Conservation (phyloP, 2,329 filamentous ascomycete genomes). For the Botryosphaeria dothidea region DNA sequence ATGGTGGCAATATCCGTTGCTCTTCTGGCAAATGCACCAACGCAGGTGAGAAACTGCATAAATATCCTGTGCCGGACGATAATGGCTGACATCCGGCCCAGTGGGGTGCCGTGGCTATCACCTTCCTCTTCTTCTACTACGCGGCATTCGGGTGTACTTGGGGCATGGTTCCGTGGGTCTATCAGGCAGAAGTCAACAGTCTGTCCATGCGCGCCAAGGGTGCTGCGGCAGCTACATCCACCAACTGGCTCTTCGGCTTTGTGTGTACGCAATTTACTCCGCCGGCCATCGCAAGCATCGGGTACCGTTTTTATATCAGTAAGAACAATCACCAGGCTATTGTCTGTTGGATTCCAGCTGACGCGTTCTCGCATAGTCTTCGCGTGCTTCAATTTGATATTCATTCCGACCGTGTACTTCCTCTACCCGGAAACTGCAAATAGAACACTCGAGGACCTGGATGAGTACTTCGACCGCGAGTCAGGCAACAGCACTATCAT, state of each 20-base stretch:
- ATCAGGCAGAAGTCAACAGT: slow-evolving; percentile 46
- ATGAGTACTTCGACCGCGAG: slow-evolving; percentile 28
- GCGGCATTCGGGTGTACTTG: slow-evolving; percentile 18
- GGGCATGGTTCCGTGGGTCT: slow-evolving; percentile 47
- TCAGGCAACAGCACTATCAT: slow-evolving; percentile 25
- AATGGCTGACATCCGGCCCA: neutral
- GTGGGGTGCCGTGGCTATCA: slow-evolving; percentile 22
- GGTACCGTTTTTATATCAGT: slow-evolving; percentile 43
- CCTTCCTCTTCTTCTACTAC: slow-evolving; percentile 24
- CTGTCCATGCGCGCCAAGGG: slow-evolving; percentile 45
- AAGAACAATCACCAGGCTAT: neutral
- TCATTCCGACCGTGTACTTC: slow-evolving; percentile 28
- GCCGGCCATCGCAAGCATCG: slow-evolving; percentile 42
- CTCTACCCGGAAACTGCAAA: slow-evolving; percentile 31
- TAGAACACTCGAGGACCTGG: slow-evolving; percentile 31
- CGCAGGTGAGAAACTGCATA: neutral
- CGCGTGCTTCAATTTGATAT: slow-evolving; percentile 28
- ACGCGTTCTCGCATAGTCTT: slow-evolving; percentile 26
- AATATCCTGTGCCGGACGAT: neutral
- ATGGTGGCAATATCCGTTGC: slow-evolving; percentile 27
- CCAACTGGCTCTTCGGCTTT: slow-evolving; percentile 49
- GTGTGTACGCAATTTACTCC: slow-evolving; percentile 50
- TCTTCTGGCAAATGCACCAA: slow-evolving; percentile 5
- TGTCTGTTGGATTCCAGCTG: neutral
- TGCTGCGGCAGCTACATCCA: slow-evolving; percentile 47